These are phyloP conservation scores for Tetrastigma voinierianum DNA, from an alignment of 164 flowering plant genomes.

Conservation along the genomic window DNA sequence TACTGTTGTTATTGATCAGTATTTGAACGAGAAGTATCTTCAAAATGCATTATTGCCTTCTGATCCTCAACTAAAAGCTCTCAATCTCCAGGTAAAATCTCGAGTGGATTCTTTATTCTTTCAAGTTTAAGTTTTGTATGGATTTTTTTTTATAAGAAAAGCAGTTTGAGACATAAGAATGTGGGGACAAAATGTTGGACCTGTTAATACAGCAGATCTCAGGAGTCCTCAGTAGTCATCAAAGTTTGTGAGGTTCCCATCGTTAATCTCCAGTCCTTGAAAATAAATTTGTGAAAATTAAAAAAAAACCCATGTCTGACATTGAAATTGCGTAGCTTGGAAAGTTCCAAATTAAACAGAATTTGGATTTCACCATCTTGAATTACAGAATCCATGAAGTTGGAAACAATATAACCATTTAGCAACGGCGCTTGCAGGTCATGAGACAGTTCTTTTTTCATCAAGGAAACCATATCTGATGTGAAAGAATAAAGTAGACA, in stretches of 20 bases:
- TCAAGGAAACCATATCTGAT: background rate
- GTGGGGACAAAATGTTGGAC: background rate
- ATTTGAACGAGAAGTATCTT: slow-evolving; percentile 67
- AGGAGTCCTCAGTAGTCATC: background rate
- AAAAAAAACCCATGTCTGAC: background rate
- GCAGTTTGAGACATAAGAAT: background rate
- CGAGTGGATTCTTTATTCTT: background rate
- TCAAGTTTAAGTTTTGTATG: background rate
- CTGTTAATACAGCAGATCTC: background rate
- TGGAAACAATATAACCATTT: background rate
- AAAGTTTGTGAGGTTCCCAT: background rate
- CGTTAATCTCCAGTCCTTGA: background rate
- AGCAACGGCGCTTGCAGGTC: background rate
- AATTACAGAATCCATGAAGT: background rate
- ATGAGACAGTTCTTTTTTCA: background rate
- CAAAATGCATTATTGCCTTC: slow-evolving; percentile 41
- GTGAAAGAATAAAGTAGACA: background rate
- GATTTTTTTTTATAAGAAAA: background rate
- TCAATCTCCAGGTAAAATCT: slow-evolving; percentile 53
- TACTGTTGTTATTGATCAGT: slow-evolving; percentile 25
- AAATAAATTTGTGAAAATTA: background rate
- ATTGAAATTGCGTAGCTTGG: background rate
- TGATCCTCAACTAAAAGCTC: slow-evolving; percentile 38
- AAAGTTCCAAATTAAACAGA: background rate
- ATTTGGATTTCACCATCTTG: background rate